Evolutionary conservation across 768 basidiomycete species (phyloP), one percentile per base, ranked within the genome.

Genomic region (Boletus vinaceobasis): DNA sequence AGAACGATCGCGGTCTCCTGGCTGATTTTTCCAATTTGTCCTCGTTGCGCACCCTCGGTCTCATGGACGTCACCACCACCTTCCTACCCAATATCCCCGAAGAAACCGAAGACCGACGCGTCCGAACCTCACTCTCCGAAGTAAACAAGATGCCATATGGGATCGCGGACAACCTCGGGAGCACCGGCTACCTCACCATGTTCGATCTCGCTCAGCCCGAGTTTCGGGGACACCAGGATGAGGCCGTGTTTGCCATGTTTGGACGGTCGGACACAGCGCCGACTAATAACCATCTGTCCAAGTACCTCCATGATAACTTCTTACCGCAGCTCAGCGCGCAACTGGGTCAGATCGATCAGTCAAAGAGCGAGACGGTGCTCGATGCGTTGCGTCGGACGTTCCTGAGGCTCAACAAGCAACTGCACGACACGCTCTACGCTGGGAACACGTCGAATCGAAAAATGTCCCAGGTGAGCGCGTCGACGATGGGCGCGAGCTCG

Each of bases 211-310:
- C 96, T 6, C 85, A 94, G 44, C 86, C 87, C 36, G 84, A 90
- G 61, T 97, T 95, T 73, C 83, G 88, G 8, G 83, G 81, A 14
- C 75, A 79, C 53, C 79, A 84, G 43, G 84, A 86, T 64, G 90
- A 95, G 68, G 92, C 92, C 13, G 76, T 99, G 19, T 97, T 99
- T 64, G 97, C 93, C 21, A 93, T 99, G 86, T 98, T 98, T 70
- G 95, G 96, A 14, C 83, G 88, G 3, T 77, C 84, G 7, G 78
- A 83, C 19, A 74, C 83, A 4, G 75, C 75, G 7, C 74, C 74
- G 23, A 81, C 74, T 60, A 84, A 84, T 50, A 90, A 88, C 50
- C 77, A 78, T 37, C 74, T 96, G 21, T 83, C 93, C 36, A 93
- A 90, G 70, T 95, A 80, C 65, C 78, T 98, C 6, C 88, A 88